Evolutionary conservation across 2,329 filamentous ascomycete genomes (phyloP).

Genomic region (Arthroderma sp.): DNA sequence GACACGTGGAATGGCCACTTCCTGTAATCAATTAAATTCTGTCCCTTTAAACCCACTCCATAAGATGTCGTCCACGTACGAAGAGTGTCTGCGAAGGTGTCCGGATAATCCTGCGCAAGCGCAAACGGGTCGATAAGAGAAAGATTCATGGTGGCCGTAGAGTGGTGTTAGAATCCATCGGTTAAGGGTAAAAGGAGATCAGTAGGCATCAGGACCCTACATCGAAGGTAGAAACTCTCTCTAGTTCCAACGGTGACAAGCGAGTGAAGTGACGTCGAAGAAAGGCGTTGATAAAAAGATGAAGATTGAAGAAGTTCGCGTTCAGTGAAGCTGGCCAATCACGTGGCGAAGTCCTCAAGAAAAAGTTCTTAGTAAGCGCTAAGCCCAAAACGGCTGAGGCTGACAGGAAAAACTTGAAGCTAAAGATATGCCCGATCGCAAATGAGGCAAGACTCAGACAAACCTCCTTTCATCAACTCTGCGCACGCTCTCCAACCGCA

Average conservation of each 20-base stretch:
- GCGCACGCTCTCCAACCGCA: slow-evolving; percentile 18
- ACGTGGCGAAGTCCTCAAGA: too few relatives aligned
- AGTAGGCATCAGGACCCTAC: too few relatives aligned
- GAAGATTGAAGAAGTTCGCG: too few relatives aligned
- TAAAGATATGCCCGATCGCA: slow-evolving; percentile 29
- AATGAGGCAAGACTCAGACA: slow-evolving; percentile 27
- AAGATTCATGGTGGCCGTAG: slow-evolving; percentile 48
- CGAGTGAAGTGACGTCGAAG: too few relatives aligned
- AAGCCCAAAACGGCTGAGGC: background rate
- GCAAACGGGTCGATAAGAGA: slow-evolving; percentile 59
- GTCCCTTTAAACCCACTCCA: too few relatives aligned
- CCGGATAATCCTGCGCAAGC: slow-evolving; percentile 71
- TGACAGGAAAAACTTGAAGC: slow-evolving; percentile 17
- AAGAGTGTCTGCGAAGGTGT: slow-evolving; percentile 76
- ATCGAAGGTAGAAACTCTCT: too few relatives aligned
- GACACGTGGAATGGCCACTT: slow-evolving; percentile 50
- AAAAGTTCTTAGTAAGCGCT: too few relatives aligned
- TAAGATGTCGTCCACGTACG: slow-evolving; percentile 40
- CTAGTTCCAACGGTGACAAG: too few relatives aligned
- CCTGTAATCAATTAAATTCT: slow-evolving; percentile 24
- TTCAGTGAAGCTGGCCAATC: too few relatives aligned
- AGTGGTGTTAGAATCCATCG: background rate
- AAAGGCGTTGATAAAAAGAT: too few relatives aligned
- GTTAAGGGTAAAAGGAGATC: too few relatives aligned
- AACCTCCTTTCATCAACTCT: slow-evolving; percentile 29